These are phyloP conservation scores for Luffa aegyptiaca DNA, from an alignment of 306 rosid species.

Conservation along the genomic window DNA sequence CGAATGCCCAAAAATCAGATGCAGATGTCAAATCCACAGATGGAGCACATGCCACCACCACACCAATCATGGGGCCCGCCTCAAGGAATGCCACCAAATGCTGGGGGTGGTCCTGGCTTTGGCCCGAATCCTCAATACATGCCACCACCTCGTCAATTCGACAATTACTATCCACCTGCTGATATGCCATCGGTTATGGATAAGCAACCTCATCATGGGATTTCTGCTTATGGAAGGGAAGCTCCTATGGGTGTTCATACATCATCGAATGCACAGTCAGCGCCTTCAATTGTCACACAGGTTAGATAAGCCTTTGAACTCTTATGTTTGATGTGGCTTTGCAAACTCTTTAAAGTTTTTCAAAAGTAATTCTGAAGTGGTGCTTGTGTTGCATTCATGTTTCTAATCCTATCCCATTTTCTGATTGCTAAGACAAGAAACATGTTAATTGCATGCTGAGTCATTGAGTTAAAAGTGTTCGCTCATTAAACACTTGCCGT, in stretches of 20 bases:
- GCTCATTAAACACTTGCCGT: background rate
- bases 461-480: background rate
- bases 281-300: conserved; percentile 82
- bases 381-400: background rate
- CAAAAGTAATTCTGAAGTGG: background rate
- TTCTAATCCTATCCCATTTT: background rate
- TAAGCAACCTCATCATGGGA: conserved; percentile 92
- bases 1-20: conserved; percentile 29
- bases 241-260: conserved; percentile 57
- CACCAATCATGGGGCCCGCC: conserved; percentile 94
- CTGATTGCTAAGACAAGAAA: background rate
- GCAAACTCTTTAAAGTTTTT: background rate
- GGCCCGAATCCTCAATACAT: conserved; percentile 66
- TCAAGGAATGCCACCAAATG: conserved; percentile 65
- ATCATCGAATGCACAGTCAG: conserved; percentile 60
- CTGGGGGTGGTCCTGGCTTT: conserved; percentile 83
- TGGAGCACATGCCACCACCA: conserved; percentile 67
- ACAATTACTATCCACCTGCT: conserved; percentile 64
- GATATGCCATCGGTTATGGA: conserved; percentile 74
- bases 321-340: background rate
- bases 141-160: conserved; percentile 81
- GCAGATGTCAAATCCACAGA: conserved; percentile 56
- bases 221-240: conserved; percentile 91
- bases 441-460: background rate
- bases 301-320: conserved; percentile 21